Evolutionary conservation across 805 yeast genomes (phyloP).

Genomic region (Yamadazyma laniorum): DNA sequence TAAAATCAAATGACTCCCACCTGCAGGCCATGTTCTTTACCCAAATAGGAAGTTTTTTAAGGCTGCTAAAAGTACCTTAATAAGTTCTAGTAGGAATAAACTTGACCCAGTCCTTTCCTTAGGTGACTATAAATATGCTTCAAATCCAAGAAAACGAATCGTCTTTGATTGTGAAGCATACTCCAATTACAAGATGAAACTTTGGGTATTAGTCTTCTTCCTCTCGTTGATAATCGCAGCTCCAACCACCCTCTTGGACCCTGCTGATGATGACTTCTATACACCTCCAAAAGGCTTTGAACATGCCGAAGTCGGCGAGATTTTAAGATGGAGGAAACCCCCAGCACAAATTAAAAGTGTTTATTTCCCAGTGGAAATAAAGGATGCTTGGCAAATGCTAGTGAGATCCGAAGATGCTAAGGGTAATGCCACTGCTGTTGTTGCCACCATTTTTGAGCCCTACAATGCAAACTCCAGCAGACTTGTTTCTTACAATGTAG

Average conservation of each 20-base stretch:
- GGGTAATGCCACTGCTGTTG: constrained; percentile 25
- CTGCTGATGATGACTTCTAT: constrained; percentile 25
- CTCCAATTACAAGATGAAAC: no score
- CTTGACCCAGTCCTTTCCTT: no score
- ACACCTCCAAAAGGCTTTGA: constrained; percentile 21
- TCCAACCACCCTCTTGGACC: constrained; percentile 10
- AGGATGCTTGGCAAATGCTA: constrained; percentile 23
- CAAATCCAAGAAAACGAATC: no score
- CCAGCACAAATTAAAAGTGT: constrained; percentile 20
- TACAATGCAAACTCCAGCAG: constrained; percentile 24
- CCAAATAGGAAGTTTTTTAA: no score
- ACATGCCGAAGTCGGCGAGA: constrained; percentile 19
- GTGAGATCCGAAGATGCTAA: constrained; percentile 22
- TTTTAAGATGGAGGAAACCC: constrained; percentile 21
- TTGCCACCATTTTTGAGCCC: constrained; percentile 28
- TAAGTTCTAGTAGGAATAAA: no score
- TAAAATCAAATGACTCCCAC: no score
- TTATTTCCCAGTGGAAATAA: constrained; percentile 19
- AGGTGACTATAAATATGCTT: no score
- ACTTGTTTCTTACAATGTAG: constrained; percentile 26
- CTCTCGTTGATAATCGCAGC: constrained; percentile 10
- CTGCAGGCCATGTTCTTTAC: no score
- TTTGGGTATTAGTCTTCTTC: constrained; percentile 1
- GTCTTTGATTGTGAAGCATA: no score
- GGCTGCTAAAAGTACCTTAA: no score